Evolutionary conservation across 2,329 filamentous ascomycete species (phyloP), one percentile per base, ranked within the genome.

Genomic region (Elsinoe australis): DNA sequence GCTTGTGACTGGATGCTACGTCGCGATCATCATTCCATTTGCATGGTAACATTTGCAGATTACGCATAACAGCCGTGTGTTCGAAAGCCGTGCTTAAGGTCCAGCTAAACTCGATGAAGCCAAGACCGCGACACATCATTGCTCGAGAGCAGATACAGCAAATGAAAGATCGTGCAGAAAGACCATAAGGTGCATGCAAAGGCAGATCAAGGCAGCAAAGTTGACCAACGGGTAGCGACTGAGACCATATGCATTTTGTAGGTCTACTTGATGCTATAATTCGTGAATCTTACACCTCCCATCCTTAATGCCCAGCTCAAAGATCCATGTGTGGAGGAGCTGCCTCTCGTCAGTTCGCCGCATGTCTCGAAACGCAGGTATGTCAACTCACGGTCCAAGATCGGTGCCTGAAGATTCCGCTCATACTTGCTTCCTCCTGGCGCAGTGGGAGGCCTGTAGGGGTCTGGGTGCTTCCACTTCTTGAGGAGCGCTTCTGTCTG

Each of bases 351-450:
- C 31, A 51, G 39, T 48, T 31, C 14, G 18, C 2, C n/a, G 18
- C 22, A 4, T 18, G 8, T 9, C 18, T 34, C 14, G 17, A 33
- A 3, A 17, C 17, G n/a, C 10, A 31, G 22, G 26, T 2, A 36
- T 24, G 3, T 10, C 17, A 17, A 58, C 87, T 76, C 72, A 95
- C 90, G 82, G 54, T 87, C 83, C 51, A 94, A 72, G 57, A 83
- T 81, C 26, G 83, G 88, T 50, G 79, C 77, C 26, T 87, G 86
- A 48, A 96, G 66, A 68, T 98, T 98, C 65, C 92, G 79, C 71
- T 96, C 92, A 68, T 85, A 96, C 76, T 96, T 96, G 55, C 87
- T 95, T 57, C 90, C 92, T 76, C 92, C 92, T 8, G 92, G 92
- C 31, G 92, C 90, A 33, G 87, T 94, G 10, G 92, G 92, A 55